Evolutionary conservation across 768 basidiomycete genomes (phyloP).

Genomic region (Rhodotorula diobovata): DNA sequence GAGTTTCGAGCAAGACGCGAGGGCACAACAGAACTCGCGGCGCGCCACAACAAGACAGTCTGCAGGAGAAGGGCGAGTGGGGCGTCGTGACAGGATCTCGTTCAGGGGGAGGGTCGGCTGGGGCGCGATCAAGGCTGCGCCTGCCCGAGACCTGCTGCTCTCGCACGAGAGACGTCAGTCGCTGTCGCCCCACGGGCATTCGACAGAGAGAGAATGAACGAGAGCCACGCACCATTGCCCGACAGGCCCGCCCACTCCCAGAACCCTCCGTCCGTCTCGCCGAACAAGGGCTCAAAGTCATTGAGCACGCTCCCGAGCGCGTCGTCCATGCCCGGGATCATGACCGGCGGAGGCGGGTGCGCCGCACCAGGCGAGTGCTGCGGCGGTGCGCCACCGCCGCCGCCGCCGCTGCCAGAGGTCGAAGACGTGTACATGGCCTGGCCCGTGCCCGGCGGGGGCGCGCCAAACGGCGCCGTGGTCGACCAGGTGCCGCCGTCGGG

Average conservation of each 20-base stretch:
- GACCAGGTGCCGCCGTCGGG: too few species aligned
- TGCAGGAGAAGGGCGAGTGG: too few species aligned
- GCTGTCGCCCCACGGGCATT: too few species aligned
- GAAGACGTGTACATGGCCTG: background rate
- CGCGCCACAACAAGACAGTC: too few species aligned
- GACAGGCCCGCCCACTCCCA: slow-evolving; percentile 26
- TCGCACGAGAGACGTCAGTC: background rate
- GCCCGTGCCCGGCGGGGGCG: background rate
- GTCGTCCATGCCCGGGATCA: slow-evolving; percentile 32
- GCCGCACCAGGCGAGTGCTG: background rate
- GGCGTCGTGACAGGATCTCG: too few species aligned
- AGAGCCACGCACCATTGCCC: background rate
- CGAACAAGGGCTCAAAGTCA: slow-evolving; percentile 37
- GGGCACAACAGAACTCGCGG: too few species aligned
- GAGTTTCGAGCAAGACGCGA: too few species aligned
- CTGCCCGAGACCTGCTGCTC: background rate
- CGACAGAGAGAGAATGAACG: too few species aligned
- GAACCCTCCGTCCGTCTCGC: slow-evolving; percentile 8
- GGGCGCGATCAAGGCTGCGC: background rate
- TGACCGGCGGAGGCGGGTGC: background rate
- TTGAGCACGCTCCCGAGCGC: slow-evolving; percentile 28
- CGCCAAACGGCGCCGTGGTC: background rate
- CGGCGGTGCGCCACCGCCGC: background rate
- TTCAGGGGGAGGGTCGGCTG: too few species aligned
- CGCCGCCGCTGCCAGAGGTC: background rate